These are phyloP conservation scores for Epichloe hybrida DNA, from an alignment of 2,329 filamentous ascomycete species.

Conservation along the genomic window DNA sequence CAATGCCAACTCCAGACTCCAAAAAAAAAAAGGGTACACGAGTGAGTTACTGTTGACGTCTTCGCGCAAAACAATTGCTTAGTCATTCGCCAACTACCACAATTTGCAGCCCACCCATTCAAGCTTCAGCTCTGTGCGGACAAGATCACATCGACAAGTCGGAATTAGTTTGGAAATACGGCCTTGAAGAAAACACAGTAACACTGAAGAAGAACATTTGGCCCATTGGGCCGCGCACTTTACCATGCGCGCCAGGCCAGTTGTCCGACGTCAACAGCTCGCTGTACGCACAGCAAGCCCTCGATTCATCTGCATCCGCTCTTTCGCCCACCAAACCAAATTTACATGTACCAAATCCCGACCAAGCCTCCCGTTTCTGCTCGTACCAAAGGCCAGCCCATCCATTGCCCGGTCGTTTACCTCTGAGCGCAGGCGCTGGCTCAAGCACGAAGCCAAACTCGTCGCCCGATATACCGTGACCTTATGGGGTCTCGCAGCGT, in stretches of 20 bases:
- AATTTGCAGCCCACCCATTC: not conserved
- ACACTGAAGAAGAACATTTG: not conserved
- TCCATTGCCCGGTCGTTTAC: conserved; percentile 59
- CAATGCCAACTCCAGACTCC: not conserved
- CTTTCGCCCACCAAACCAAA: conserved; percentile 16
- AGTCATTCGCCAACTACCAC: not conserved
- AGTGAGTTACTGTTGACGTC: not conserved
- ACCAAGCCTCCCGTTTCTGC: conserved; percentile 34
- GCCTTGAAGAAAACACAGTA: not conserved
- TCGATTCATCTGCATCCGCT: conserved; percentile 12
- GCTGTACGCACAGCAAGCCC: conserved; percentile 7
- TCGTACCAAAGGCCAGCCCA: conserved; percentile 31
- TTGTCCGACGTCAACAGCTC: conserved; percentile 16
- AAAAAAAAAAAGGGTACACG: not conserved
- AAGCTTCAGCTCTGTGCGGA: not conserved
- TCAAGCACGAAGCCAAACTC: conserved; percentile 57
- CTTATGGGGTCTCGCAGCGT: conserved; percentile 49
- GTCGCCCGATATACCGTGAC: conserved; percentile 54
- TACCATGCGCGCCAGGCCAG: conserved; percentile 27
- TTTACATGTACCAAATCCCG: conserved; percentile 18
- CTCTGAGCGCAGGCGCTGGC: conserved; percentile 59
- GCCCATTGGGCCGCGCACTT: conserved; percentile 3
- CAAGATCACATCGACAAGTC: not conserved
- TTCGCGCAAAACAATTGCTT: not conserved
- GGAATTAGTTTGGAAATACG: not conserved